phyloP scores from a whole-genome alignment of 106 monocot genomes.

The Dioscorea alata region DNA sequence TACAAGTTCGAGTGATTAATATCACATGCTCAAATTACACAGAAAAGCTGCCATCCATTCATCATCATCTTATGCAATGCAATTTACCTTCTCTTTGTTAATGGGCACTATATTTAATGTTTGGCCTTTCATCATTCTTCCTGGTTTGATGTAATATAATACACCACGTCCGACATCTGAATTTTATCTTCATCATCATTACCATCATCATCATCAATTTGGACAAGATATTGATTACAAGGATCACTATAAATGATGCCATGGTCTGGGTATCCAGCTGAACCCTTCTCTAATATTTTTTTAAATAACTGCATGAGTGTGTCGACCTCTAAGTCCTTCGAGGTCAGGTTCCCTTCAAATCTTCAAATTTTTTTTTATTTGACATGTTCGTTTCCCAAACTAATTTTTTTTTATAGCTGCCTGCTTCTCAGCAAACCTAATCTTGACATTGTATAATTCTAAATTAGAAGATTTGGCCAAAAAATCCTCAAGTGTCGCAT shows the following conservation, averaged over 20 bases:
- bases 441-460: slow-evolving; percentile 68
- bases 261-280: slow-evolving; percentile 24
- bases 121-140: too few species aligned
- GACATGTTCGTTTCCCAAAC: slow-evolving; percentile 70
- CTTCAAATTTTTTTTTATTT: slow-evolving; percentile 67
- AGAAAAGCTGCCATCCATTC: too few species aligned
- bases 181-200: too few species aligned
- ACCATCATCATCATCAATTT: slow-evolving; percentile 7
- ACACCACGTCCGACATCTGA: not conserved
- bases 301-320: slow-evolving; percentile 57
- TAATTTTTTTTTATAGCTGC: slow-evolving; percentile 74
- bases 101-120: too few species aligned
- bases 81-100: too few species aligned
- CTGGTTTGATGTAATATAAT: too few species aligned
- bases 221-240: slow-evolving; percentile 31
- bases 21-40: too few species aligned
- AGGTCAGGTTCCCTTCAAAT: slow-evolving; percentile 51
- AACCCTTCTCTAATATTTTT: slow-evolving; percentile 36
- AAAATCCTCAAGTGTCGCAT: slow-evolving; percentile 38
- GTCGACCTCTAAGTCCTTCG: slow-evolving; percentile 57
- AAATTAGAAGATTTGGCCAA: slow-evolving; percentile 56
- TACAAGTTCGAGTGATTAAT: too few species aligned
- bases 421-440: slow-evolving; percentile 92
- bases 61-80: too few species aligned
- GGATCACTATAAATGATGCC: slow-evolving; percentile 18